These are phyloP conservation scores for Cucumis cinereus DNA, from an alignment of 306 rosid species.

Conservation along the genomic window DNA sequence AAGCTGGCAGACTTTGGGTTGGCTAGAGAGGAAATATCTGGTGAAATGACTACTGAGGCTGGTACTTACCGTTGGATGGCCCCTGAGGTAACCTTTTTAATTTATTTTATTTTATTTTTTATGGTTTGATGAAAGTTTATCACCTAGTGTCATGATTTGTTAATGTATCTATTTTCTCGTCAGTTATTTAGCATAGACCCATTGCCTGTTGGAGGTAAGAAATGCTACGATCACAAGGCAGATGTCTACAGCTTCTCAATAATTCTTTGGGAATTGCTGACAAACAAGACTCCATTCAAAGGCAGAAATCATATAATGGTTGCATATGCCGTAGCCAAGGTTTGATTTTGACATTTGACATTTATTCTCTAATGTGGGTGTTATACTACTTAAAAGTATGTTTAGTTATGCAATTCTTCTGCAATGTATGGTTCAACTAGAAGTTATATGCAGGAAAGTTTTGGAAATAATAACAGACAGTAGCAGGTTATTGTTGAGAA, in stretches of 20 bases:
- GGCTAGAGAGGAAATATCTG: constrained; percentile 28
- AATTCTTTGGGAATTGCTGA: constrained; percentile 42
- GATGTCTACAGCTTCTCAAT: constrained; percentile 58
- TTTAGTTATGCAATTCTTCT: background rate
- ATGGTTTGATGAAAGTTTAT: background rate
- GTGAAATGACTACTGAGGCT: constrained; percentile 40
- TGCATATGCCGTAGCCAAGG: constrained; percentile 50
- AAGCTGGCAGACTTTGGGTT: constrained; percentile 43
- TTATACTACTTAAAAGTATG: background rate
- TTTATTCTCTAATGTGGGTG: background rate
- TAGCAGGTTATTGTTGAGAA: background rate
- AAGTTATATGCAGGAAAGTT: background rate
- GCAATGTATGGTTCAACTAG: background rate
- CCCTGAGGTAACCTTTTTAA: constrained; percentile 34
- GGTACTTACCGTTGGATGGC: constrained; percentile 65
- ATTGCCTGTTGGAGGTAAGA: constrained; percentile 29
- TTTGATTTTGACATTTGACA: constrained; percentile 10
- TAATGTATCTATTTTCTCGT: background rate
- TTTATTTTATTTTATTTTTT: background rate
- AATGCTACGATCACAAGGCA: constrained; percentile 43
- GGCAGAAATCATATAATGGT: constrained; percentile 33
- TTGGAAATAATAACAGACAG: background rate
- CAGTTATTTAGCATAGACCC: constrained; percentile 44
- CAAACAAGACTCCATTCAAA: constrained; percentile 44
- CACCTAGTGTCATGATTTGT: background rate